These are phyloP conservation scores for Hypoxylon sp. DNA, from an alignment of 2,329 filamentous ascomycete species.

Conservation along the genomic window DNA sequence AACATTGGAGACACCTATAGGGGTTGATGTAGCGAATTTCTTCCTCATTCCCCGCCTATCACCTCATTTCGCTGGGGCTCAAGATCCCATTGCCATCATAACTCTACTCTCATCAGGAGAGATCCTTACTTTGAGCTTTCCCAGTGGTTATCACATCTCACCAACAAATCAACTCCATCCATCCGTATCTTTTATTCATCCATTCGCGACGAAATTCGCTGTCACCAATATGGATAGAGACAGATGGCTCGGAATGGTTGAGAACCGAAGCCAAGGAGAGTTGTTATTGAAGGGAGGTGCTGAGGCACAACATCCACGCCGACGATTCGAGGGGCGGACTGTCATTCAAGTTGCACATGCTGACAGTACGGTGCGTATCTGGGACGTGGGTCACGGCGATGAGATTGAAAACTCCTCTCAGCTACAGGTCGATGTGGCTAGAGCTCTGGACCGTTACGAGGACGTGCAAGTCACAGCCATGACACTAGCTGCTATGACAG, in stretches of 20 bases:
- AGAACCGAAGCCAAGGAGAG: constrained; percentile 81
- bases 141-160: constrained; percentile 87
- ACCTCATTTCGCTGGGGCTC: constrained; percentile 85
- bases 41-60: constrained; percentile 83
- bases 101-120: constrained; percentile 85
- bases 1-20: constrained; percentile 77
- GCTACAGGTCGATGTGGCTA: constrained; percentile 86
- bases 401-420: constrained; percentile 87
- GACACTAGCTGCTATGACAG: constrained; percentile 80
- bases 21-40: constrained; percentile 80
- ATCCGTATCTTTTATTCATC: constrained; percentile 87
- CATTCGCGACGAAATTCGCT: constrained; percentile 78
- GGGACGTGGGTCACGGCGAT: constrained; percentile 91
- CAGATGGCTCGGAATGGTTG: constrained; percentile 90
- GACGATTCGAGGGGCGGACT: constrained; percentile 83
- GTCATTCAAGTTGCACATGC: constrained; percentile 88
- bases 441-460: constrained; percentile 80
- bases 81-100: constrained; percentile 89
- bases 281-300: constrained; percentile 81
- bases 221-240: constrained; percentile 79
- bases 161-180: constrained; percentile 93
- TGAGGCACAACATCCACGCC: constrained; percentile 72
- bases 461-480: constrained; percentile 81
- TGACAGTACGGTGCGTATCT: constrained; percentile 89
- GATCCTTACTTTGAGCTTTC: constrained; percentile 88